Percentiles rank a stretch among this genome's conserved stretches.
phyloP scores from a whole-genome alignment of 1,284 basidiomycete genomes.

The Tremellales sp. region DNA sequence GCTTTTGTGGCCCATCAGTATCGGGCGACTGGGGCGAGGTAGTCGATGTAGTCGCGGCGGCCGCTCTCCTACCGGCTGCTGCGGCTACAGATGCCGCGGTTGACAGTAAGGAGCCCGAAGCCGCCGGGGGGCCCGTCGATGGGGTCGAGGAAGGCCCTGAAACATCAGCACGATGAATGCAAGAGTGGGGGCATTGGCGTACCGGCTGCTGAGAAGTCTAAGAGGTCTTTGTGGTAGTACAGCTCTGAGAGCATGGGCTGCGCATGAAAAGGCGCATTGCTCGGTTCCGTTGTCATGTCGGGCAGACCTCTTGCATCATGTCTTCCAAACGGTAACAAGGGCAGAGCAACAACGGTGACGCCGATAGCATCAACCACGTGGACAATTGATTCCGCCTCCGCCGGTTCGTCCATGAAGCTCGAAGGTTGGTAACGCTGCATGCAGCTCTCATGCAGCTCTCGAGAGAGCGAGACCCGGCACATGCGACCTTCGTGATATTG shows the following conservation, averaged over 20 bases:
- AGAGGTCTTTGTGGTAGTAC: slow-evolving; percentile 36
- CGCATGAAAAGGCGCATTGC: slow-evolving; percentile 35
- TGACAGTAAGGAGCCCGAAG: slow-evolving; percentile 25
- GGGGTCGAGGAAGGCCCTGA: slow-evolving; percentile 16
- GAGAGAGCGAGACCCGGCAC: no score
- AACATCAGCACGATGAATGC: not conserved
- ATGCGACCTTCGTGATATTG: no score
- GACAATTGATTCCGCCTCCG: no score
- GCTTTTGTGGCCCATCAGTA: slow-evolving; percentile 6
- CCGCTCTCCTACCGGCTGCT: slow-evolving; percentile 30
- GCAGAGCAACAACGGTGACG: no score
- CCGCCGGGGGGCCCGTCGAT: slow-evolving; percentile 6
- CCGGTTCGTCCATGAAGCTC: no score
- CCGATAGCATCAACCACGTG: no score
- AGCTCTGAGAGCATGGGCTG: slow-evolving; percentile 39
- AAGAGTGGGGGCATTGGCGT: slow-evolving; percentile 5
- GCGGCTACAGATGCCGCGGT: slow-evolving; percentile 39
- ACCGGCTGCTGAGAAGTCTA: slow-evolving; percentile 37
- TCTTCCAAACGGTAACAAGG: no score
- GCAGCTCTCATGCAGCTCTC: no score
- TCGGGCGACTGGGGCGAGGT: slow-evolving; percentile 6
- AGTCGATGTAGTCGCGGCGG: slow-evolving; percentile 12
- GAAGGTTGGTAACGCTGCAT: no score
- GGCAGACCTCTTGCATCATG: no score
- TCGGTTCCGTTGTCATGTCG: no score